Evolutionary conservation across 2,329 filamentous ascomycete species (phyloP).

Genomic region (Biscogniauxia mediterranea): DNA sequence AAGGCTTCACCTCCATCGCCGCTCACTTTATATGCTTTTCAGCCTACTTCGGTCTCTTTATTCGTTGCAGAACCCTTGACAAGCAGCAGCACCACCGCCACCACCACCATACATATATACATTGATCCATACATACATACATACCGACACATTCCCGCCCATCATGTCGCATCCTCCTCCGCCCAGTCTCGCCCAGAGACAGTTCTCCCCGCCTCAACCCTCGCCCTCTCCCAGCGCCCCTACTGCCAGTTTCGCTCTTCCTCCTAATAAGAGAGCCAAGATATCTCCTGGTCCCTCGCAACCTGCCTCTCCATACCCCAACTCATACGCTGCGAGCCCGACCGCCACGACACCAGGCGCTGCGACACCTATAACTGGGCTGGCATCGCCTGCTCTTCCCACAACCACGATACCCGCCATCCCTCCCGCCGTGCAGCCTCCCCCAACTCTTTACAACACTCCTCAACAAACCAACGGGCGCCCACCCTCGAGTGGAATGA

Average conservation of each 20-base stretch:
- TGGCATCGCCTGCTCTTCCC: slow-evolving; percentile 33
- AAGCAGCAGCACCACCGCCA: not conserved
- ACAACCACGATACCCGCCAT: slow-evolving; percentile 8
- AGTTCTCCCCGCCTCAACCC: slow-evolving; percentile 45
- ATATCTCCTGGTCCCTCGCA: slow-evolving; percentile 68
- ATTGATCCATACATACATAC: not conserved
- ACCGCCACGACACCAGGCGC: slow-evolving; percentile 32
- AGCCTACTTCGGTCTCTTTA: not conserved
- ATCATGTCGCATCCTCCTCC: slow-evolving; percentile 30
- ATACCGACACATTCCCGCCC: not conserved
- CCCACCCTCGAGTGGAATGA: slow-evolving; percentile 15
- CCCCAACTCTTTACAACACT: slow-evolving; percentile 34
- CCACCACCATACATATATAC: not conserved
- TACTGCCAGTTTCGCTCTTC: slow-evolving; percentile 54
- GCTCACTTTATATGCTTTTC: not conserved
- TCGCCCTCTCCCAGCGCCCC: slow-evolving; percentile 60
- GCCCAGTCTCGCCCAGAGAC: slow-evolving; percentile 29
- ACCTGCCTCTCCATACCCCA: slow-evolving; percentile 60
- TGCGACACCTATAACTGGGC: slow-evolving; percentile 38
- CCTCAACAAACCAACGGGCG: slow-evolving; percentile 29
- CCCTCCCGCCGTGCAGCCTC: slow-evolving; percentile 16
- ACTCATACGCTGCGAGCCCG: slow-evolving; percentile 48
- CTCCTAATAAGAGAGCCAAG: slow-evolving; percentile 71
- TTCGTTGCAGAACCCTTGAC: not conserved
- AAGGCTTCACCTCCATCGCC: not conserved